phyloP scores from a whole-genome alignment of 2,329 filamentous ascomycete species.

The Sporothrix pallida region DNA sequence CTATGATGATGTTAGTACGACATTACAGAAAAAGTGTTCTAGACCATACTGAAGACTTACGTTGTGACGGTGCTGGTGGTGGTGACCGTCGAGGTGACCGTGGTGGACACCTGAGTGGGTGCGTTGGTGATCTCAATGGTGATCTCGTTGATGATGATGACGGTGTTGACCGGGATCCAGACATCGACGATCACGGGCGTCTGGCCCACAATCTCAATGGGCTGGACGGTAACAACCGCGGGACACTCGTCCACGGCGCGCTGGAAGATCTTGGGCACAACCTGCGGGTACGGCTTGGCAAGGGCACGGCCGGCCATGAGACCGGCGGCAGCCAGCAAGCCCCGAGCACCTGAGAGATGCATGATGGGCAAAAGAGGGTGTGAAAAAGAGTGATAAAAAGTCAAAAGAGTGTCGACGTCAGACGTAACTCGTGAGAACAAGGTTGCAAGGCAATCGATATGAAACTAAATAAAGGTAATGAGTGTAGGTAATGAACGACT shows the following conservation, averaged over 20 bases:
- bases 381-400: neutral
- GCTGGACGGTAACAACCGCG: slow-evolving; percentile 34
- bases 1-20: neutral
- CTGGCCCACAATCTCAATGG: slow-evolving; percentile 35
- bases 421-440: neutral
- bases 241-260: slow-evolving; percentile 32
- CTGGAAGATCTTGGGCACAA: neutral
- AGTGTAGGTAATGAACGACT: slow-evolving; percentile 7
- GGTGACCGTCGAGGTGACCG: slow-evolving; percentile 33
- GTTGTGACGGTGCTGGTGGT: slow-evolving; percentile 33
- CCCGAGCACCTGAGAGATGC: slow-evolving; percentile 17
- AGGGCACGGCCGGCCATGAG: slow-evolving; percentile 28
- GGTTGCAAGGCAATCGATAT: neutral
- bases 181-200: slow-evolving; percentile 33
- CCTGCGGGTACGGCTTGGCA: slow-evolving; percentile 23
- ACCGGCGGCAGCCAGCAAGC: slow-evolving; percentile 26
- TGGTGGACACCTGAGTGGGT: slow-evolving; percentile 34
- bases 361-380: slow-evolving; percentile 14
- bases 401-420: neutral
- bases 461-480: neutral
- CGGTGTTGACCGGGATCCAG: slow-evolving; percentile 34
- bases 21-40: neutral
- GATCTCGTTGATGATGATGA: slow-evolving; percentile 32
- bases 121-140: slow-evolving; percentile 36
- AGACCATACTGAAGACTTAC: slow-evolving; percentile 16